Evolutionary conservation across 192 early-diverging fungal genomes (phyloP), one percentile per base, ranked within the genome.

Genomic region (Rhizophagus prolifer): DNA sequence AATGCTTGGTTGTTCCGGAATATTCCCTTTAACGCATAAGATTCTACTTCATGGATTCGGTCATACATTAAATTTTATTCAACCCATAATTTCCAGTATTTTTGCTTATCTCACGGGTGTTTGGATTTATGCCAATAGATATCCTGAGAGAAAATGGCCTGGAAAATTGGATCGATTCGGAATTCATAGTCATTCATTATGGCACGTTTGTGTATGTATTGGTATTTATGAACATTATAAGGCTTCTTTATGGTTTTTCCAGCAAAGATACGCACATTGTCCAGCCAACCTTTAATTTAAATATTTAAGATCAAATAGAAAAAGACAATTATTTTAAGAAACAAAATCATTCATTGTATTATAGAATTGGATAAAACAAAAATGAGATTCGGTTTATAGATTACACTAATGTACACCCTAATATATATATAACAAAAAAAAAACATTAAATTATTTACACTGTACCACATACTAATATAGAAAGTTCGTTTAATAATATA

Each of bases 191-290:
- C 90, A 91, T 80, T 86, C 87, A 34, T 74, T 88, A 58, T 91
- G 90, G 90, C 90, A 91, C 71, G 80, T 88, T 21, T 86, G 83
- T 78, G 90, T 91, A 23, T 86, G 87, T 28, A 80, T 86, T 3
- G 90, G 89, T 9, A 90, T 90, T 62, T 90, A 84, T 65, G 87
- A 86, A 65, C 89, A 90, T 78, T 90, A 90, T 72, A 78, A 79
- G 69, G 89, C 89, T 9, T 73, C 54, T 59, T 38, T 73, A 36
- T 73, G 72, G 72, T 73, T 73, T 36, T 73, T 60, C 31, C 26
- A 73, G 23, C 54, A 38, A 61, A 41, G 58, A 60, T 36, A 54
- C 13, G 16, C 16, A 19, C 16, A 19, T 54, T 54, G 16, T 19
- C 41, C 41, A 2, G 0, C 10, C 41, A 44, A 44, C 12, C 41